Percentiles rank a stretch among this genome's conserved stretches.
Evolutionary conservation across 164 flowering plant species (phyloP).

Genomic region (Nymphaea colorata): DNA sequence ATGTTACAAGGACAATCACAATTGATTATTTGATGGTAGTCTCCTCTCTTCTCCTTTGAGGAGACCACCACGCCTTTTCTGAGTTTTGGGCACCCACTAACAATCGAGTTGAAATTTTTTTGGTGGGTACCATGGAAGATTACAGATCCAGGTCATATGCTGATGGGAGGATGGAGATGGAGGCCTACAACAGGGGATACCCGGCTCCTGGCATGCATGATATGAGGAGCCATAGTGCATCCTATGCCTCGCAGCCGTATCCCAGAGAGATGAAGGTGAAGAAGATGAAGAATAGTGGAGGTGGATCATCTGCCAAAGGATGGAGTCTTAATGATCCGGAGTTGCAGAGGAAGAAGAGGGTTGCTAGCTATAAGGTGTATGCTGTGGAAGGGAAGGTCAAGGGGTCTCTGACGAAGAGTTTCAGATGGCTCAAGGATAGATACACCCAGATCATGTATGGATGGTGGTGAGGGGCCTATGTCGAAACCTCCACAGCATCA

Average conservation of each 20-base stretch:
- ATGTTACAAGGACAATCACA: not conserved
- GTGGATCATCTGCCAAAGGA: constrained; percentile 7
- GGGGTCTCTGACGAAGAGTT: constrained; percentile 26
- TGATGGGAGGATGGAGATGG: constrained; percentile 31
- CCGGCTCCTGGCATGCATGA: constrained; percentile 29
- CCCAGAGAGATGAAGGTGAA: constrained; percentile 28
- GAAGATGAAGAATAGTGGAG: constrained; percentile 15
- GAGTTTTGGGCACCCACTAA: not conserved
- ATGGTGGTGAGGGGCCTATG: constrained; percentile 12
- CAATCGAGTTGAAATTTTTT: not conserved
- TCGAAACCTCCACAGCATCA: not conserved
- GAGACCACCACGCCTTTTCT: not conserved
- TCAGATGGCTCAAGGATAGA: constrained; percentile 58
- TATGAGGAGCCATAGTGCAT: constrained; percentile 50
- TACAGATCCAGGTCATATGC: constrained; percentile 49
- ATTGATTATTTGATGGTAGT: not conserved
- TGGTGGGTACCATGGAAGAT: constrained; percentile 25
- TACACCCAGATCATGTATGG: constrained; percentile 52
- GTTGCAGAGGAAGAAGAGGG: constrained; percentile 42
- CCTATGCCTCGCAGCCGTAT: constrained; percentile 13
- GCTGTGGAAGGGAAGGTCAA: constrained; percentile 31
- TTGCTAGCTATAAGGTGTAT: constrained; percentile 30
- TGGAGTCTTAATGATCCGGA: constrained; percentile 36
- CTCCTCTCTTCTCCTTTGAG: not conserved
- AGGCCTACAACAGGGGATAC: constrained; percentile 18